Conservation (phyloP, 1,139 yeast genomes). For the Candida smagusa region DNA sequence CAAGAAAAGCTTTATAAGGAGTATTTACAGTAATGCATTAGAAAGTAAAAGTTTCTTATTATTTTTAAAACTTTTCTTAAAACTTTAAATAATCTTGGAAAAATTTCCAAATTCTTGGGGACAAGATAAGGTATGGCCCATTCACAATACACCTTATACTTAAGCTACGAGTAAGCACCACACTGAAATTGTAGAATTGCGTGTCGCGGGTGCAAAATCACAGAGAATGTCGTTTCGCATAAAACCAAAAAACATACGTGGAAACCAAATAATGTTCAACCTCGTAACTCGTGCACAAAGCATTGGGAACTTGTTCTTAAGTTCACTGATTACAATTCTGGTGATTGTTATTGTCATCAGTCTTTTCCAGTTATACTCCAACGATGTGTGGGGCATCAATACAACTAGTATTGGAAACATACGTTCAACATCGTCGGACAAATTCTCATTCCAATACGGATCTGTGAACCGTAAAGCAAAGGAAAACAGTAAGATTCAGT, state of each 20-base stretch:
- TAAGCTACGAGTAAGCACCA: too few relatives aligned
- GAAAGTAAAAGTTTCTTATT: neutral
- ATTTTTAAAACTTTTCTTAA: too few relatives aligned
- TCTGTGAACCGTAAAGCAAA: slow-evolving; percentile 66
- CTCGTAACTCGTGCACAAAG: slow-evolving; percentile 46
- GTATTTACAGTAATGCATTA: slow-evolving; percentile 27
- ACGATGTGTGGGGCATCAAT: slow-evolving; percentile 42
- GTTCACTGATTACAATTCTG: slow-evolving; percentile 48
- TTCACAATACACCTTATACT: neutral
- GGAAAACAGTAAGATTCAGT: slow-evolving; percentile 71
- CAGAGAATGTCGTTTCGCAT: neutral
- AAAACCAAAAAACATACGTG: slow-evolving; percentile 4
- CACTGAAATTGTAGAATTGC: too few relatives aligned
- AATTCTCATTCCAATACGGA: slow-evolving; percentile 72
- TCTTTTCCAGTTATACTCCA: slow-evolving; percentile 44
- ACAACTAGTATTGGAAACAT: slow-evolving; percentile 41
- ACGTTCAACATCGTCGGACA: slow-evolving; percentile 43
- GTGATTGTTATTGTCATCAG: slow-evolving; percentile 48
- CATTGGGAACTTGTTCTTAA: slow-evolving; percentile 53
- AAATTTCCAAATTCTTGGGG: too few relatives aligned
- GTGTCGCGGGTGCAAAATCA: slow-evolving; percentile 1
- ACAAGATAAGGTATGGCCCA: neutral
- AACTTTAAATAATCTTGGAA: neutral
- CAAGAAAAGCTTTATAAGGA: slow-evolving; percentile 83
- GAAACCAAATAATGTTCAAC: slow-evolving; percentile 31